Evolutionary conservation across 768 basidiomycete species (phyloP).

Genomic region (Lactarius pseudohatsudake): DNA sequence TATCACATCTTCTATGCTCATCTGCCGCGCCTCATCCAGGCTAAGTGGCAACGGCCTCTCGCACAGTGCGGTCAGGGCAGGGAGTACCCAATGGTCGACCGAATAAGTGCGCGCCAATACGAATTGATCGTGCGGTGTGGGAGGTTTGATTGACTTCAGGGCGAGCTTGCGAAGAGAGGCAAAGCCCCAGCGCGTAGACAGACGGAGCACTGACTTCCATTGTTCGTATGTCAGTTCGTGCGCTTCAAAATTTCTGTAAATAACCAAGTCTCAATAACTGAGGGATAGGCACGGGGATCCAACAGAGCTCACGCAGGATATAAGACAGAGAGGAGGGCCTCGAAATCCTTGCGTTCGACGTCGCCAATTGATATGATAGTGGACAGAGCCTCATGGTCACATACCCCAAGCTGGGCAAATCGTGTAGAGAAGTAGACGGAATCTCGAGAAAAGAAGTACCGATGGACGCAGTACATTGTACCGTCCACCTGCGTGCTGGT

Average conservation of each 20-base stretch:
- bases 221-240: slow-evolving; percentile 24
- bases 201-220: slow-evolving; percentile 34
- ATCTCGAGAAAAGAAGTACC: slow-evolving; percentile 23
- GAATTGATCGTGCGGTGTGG: slow-evolving; percentile 21
- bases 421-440: slow-evolving; percentile 18
- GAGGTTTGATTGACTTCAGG: background rate
- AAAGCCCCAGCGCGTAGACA: slow-evolving; percentile 35
- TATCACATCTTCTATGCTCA: slow-evolving; percentile 22
- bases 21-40: slow-evolving; percentile 13
- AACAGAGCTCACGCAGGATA: slow-evolving; percentile 25
- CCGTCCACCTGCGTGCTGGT: slow-evolving; percentile 9
- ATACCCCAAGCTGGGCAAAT: background rate
- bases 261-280: background rate
- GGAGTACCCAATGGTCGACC: slow-evolving; percentile 17
- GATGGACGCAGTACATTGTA: slow-evolving; percentile 18
- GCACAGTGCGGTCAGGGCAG: slow-evolving; percentile 18
- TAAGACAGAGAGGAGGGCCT: slow-evolving; percentile 27
- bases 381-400: slow-evolving; percentile 10
- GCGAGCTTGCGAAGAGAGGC: slow-evolving; percentile 31
- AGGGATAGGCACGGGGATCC: background rate
- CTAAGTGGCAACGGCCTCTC: background rate
- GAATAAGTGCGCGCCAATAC: slow-evolving; percentile 15
- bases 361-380: slow-evolving; percentile 13
- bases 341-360: slow-evolving; percentile 24
- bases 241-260: slow-evolving; percentile 5